Evolutionary conservation across 441 rosid species (phyloP).

Genomic region (Kokia cookei): DNA sequence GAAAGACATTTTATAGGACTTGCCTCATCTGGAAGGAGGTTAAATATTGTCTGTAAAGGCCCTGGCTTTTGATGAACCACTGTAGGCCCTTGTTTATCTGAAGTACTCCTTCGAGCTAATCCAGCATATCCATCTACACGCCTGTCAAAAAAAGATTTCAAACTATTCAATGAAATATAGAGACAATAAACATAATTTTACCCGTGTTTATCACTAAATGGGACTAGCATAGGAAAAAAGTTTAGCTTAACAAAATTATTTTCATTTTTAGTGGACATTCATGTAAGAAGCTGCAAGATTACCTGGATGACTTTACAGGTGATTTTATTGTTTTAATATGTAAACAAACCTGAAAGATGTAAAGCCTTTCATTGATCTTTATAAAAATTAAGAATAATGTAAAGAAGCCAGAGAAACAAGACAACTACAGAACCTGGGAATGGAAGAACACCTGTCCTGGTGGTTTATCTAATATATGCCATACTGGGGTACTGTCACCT

Average conservation of each 20-base stretch:
- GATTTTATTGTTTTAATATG: constrained; percentile 73
- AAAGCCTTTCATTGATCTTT: constrained; percentile 12
- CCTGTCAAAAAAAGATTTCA: constrained; percentile 26
- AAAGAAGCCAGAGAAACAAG: neutral
- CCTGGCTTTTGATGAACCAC: constrained; percentile 98
- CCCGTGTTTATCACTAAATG: neutral
- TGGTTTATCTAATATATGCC: constrained; percentile 85
- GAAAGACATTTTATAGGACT: constrained; percentile 14
- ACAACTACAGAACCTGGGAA: constrained; percentile 5
- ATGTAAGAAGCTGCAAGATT: constrained; percentile 3
- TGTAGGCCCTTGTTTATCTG: constrained; percentile 84
- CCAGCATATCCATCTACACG: constrained; percentile 69
- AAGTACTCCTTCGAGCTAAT: constrained; percentile 63
- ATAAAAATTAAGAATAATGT: constrained; percentile 6
- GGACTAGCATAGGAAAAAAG: neutral
- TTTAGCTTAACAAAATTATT: neutral
- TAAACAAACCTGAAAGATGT: constrained; percentile 74
- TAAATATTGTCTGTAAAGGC: constrained; percentile 86
- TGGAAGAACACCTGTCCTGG: constrained; percentile 78
- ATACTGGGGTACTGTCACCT: constrained; percentile 83
- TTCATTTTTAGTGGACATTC: neutral
- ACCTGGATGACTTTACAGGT: constrained; percentile 68
- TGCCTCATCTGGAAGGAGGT: constrained; percentile 90
- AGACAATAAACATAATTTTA: neutral
- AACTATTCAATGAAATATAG: neutral